phyloP scores from a whole-genome alignment of 2,329 filamentous ascomycete species.

The Scedosporium dehoogii region DNA sequence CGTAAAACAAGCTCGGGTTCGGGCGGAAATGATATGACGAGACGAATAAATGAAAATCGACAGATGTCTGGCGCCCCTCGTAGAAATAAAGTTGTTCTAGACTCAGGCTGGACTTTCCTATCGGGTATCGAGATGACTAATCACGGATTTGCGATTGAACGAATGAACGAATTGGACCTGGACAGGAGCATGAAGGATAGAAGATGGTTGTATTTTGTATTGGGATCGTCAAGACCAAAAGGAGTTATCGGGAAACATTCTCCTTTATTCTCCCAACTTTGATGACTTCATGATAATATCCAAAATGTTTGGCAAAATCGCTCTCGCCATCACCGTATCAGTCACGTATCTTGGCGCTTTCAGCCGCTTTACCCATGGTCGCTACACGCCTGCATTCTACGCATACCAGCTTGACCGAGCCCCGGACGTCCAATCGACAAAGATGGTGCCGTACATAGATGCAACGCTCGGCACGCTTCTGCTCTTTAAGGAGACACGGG shows the following conservation, averaged over 20 bases:
- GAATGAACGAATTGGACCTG: no score
- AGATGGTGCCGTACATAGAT: constrained; percentile 12
- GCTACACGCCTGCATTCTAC: constrained; percentile 14
- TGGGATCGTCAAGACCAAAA: no score
- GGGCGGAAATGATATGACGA: not conserved
- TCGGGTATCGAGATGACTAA: no score
- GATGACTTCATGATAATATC: not conserved
- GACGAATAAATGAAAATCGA: not conserved
- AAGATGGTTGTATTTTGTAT: no score
- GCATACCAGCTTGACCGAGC: constrained; percentile 15
- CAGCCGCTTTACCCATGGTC: constrained; percentile 14
- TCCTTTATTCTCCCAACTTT: no score
- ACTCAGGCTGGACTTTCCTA: no score
- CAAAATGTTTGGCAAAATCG: not conserved
- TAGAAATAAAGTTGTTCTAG: not conserved
- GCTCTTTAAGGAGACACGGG: constrained; percentile 2
- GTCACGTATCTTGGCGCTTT: constrained; percentile 12
- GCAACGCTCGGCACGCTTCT: constrained; percentile 9
- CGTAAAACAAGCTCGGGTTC: not conserved
- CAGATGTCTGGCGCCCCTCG: not conserved
- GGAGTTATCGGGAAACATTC: no score
- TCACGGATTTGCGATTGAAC: no score
- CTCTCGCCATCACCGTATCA: not conserved
- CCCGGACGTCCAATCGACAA: constrained; percentile 12
- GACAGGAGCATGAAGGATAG: no score